Base-by-base conservation (phyloP, 1,284 basidiomycete species). In the Phylloboletellus chloephorus region DNA sequence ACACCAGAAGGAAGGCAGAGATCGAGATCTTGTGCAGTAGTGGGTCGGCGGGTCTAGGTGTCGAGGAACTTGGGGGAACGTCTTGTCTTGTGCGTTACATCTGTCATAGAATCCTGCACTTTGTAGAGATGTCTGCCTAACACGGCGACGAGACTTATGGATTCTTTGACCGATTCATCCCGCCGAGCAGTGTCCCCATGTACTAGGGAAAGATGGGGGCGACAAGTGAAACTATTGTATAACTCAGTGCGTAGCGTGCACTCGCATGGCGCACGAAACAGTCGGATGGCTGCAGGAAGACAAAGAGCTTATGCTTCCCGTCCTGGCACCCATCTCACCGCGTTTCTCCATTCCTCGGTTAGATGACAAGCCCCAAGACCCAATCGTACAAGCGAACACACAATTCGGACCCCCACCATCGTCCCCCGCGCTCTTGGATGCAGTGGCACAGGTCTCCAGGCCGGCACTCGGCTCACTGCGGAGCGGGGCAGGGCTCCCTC, bases 1-100 rank as follows among this genome's bases (percentile, higher is more conserved):
- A 86, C 57, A 72, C 68, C 5, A 75, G 84, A 26, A 76, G 80
- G 37, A 96, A 96, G 63, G 91, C 91, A 2, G 92, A 95, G 64
- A 92, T 91, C 44, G 87, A 95, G 61, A 72, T 90, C 31, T 60
- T 94, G 37, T 61, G 69, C 5, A 41, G 41, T 5, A 26, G 39
- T 8, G 33, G 40, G 23, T 37, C 38, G 5, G 44, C 28, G 33
- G 20, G 17, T 31, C 47, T 37, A 19, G 31, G 6, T 4, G 15
- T 10, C 7, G 44, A 46, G 24, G 44, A 39, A 17, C 31, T n/a
- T 15, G 44, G 44, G n/a, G 53, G 49, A 20, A 41, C 46, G n/a
- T 37, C 51, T 3, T 31, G 37, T 28, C 48, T 61, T 2, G 48
- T 57, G 40, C 49, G 49, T 36, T 65, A 65, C 34, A 13, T 65